Base-by-base conservation (phyloP, 2,329 filamentous ascomycete species). In the Allantophomopsis cytisporea region DNA sequence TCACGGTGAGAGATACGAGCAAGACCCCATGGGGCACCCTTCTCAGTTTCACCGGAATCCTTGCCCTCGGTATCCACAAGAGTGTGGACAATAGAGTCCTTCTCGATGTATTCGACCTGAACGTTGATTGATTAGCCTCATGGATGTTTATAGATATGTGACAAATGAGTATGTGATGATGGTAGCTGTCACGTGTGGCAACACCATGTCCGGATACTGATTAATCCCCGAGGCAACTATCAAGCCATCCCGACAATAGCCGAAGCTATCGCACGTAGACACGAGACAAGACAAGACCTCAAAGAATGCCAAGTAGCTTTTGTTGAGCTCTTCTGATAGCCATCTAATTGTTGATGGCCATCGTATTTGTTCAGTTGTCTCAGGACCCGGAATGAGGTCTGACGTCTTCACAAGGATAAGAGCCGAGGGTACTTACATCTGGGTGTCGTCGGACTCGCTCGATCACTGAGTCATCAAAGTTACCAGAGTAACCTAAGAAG, bases 1-100 rank as follows among this genome's bases (percentile, higher is more conserved):
- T 91, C 72, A 52, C 91, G 85, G 71, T 98, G 91, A 28, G 91
- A 98, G 66, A 98, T 84, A 77, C 91, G 86, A 52, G 93, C 91
- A 49, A 98, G 75, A 68, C 93, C 91, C 91, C 93, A 98, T n/a
- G 91, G 91, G 47, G 93, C 84, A 61, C 85, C 81, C 71, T 86
- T 91, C 76, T 98, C 86, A 7, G 76, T 69, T 57, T 81, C 71
- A 47, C 64, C 61, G n/a, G 63, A 58, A 50, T 69, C 73, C 40
- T 57, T 59, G 42, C 62, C 60, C 18, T 20, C 18, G 45, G 62
- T 51, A 20, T 60, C 59, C 40, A 65, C 60, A 65, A 93, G 76
- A 41, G 85, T 86, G 68, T 87, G 85, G 54, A 98, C 91, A 51
- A 91, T 72, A 38, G 85, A 88, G 64, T 98, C 91, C 55, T 79